Conservation (phyloP, 352 stramenopile species). For the Globisporangium radiosum region DNA sequence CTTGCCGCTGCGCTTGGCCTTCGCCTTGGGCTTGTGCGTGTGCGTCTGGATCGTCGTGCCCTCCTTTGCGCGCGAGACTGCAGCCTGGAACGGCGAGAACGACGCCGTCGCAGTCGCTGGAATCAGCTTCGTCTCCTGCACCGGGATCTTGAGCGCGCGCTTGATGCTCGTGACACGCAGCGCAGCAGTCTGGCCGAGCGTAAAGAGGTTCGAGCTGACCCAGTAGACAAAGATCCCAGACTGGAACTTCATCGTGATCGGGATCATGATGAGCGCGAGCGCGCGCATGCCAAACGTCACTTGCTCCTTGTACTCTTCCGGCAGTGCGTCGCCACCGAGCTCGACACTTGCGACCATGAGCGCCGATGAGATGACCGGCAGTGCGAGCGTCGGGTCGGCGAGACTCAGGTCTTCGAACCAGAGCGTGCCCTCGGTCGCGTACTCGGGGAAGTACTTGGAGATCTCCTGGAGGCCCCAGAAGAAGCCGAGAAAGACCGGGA, state of each 20-base stretch:
- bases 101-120: constrained; percentile 22
- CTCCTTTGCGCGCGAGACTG: constrained; percentile 62
- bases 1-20: constrained; percentile 35
- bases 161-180: constrained; percentile 56
- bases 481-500: constrained; percentile 80
- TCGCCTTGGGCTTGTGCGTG: constrained; percentile 61
- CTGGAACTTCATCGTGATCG: constrained; percentile 78
- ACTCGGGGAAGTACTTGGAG: constrained; percentile 76
- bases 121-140: constrained; percentile 29
- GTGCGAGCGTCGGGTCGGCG: constrained; percentile 59
- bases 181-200: constrained; percentile 49
- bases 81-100: constrained; percentile 67
- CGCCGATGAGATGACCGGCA: constrained; percentile 77
- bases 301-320: constrained; percentile 55
- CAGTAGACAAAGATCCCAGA: constrained; percentile 85
- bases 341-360: constrained; percentile 77
- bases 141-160: constrained; percentile 44
- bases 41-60: constrained; percentile 62
- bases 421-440: constrained; percentile 60
- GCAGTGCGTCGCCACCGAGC: constrained; percentile 59
- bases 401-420: constrained; percentile 81
- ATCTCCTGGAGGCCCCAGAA: constrained; percentile 82
- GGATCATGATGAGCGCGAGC: constrained; percentile 64
- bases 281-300: constrained; percentile 76
- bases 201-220: constrained; percentile 82